A percentile compares a stretch with the other conserved stretches of the same genome.
These are phyloP conservation scores for Magnolia kwangsiensis DNA, from an alignment of 164 flowering plant genomes.

Conservation along the genomic window DNA sequence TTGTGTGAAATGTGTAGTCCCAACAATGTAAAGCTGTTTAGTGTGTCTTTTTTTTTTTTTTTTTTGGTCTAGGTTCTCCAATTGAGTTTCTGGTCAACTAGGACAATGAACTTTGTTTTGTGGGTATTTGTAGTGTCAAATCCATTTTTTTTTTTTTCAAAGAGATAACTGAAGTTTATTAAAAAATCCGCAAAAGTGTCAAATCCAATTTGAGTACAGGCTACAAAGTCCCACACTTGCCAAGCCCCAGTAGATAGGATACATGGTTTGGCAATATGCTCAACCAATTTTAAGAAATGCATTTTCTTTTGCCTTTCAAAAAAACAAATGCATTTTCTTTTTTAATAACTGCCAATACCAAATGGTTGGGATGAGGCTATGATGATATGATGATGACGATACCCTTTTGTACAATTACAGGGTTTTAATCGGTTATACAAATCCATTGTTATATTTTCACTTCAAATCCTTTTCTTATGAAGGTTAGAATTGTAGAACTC, in stretches of 20 bases:
- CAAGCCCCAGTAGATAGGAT: background rate
- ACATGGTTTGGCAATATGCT: background rate
- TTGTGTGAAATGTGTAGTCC: background rate
- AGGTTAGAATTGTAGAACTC: no score
- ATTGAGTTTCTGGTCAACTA: background rate
- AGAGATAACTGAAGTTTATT: no score
- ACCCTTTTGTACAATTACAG: no score
- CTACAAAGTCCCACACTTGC: background rate
- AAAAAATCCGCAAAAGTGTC: no score
- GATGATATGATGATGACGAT: no score
- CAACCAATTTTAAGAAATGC: background rate
- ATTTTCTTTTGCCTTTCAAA: background rate
- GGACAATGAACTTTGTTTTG: background rate
- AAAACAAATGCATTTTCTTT: background rate
- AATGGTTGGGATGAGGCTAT: no score
- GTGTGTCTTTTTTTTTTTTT: no score
- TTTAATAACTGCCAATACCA: no score
- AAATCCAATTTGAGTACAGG: background rate
- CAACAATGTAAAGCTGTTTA: background rate
- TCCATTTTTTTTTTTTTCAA: no score
- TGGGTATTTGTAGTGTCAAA: background rate
- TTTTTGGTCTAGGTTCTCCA: background rate
- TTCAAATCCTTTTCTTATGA: no score
- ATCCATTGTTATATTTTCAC: no score
- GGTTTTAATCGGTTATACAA: no score